Evolutionary conservation across 2,329 filamentous ascomycete species (phyloP).

Genomic region (Colletotrichum gloeosporioides): DNA sequence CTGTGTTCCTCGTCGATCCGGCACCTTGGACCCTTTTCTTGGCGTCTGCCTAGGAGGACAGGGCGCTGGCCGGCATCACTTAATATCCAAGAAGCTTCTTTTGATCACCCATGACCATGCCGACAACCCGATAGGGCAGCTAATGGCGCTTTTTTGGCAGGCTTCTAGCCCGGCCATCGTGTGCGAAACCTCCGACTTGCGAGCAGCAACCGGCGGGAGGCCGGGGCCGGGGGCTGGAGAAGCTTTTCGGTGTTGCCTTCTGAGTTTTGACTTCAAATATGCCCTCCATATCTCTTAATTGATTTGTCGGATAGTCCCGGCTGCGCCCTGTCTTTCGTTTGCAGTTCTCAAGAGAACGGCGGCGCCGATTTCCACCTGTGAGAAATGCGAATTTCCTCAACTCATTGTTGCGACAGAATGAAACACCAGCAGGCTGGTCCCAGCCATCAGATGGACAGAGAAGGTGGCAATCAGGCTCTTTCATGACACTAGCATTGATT

Average conservation of each 20-base stretch:
- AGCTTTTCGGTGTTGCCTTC: not conserved
- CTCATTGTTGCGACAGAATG: not conserved
- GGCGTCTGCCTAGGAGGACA: not conserved
- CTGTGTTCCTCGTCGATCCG: not conserved
- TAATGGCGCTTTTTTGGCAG: not conserved
- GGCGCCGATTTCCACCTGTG: not conserved
- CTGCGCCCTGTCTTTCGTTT: not conserved
- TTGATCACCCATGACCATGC: not conserved
- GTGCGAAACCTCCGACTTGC: not conserved
- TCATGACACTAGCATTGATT: constrained; percentile 20
- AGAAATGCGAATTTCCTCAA: not conserved
- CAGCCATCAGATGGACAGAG: not conserved
- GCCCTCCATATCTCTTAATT: not conserved
- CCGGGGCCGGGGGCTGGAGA: not conserved
- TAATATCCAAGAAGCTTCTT: not conserved
- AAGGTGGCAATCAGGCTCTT: not conserved
- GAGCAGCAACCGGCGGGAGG: not conserved
- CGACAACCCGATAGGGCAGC: not conserved
- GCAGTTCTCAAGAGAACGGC: not conserved
- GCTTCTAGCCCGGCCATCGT: not conserved
- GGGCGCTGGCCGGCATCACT: not conserved
- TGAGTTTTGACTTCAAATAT: not conserved
- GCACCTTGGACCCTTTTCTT: not conserved
- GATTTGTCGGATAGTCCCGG: not conserved
- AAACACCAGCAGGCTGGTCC: not conserved